Conservation (phyloP, 1,284 basidiomycete genomes). For the Apiotrichum domesticum region DNA sequence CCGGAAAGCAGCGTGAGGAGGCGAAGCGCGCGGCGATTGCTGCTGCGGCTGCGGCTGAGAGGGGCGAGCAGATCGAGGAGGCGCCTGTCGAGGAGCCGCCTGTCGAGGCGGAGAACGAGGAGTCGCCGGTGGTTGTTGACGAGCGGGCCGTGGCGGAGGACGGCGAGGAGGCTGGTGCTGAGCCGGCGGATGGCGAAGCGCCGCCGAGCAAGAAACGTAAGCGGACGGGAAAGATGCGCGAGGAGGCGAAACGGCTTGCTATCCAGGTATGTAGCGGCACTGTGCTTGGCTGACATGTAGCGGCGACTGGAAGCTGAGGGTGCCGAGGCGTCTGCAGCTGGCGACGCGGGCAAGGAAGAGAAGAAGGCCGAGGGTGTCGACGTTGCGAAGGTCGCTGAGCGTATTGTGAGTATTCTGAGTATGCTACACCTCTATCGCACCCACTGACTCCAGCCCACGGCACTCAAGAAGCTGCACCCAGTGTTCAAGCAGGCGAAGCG, state of each 20-base stretch:
- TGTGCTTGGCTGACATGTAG: not conserved
- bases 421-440: no score
- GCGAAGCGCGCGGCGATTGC: slow-evolving; percentile 34
- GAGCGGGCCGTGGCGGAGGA: slow-evolving; percentile 9
- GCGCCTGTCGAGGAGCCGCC: not conserved
- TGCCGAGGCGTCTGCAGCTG: not conserved
- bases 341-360: not conserved
- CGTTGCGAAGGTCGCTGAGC: slow-evolving; percentile 25
- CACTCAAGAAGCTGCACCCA: slow-evolving; percentile 42
- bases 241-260: slow-evolving; percentile 36
- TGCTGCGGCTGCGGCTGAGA: slow-evolving; percentile 14
- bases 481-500: slow-evolving; percentile 66
- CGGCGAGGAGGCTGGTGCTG: not conserved
- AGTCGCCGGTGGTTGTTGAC: not conserved
- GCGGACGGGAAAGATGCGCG: slow-evolving; percentile 42
- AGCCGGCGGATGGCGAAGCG: not conserved
- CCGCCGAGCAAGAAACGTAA: slow-evolving; percentile 38
- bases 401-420: slow-evolving; percentile 27
- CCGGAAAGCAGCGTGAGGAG: slow-evolving; percentile 42
- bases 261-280: slow-evolving; percentile 22
- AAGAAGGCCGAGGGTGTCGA: slow-evolving; percentile 15
- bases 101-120: not conserved
- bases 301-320: not conserved
- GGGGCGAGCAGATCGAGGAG: slow-evolving; percentile 7
- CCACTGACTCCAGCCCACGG: slow-evolving; percentile 32